These are phyloP conservation scores for Penicillium soppii DNA, from an alignment of 495 filamentous ascomycete species.

Conservation along the genomic window DNA sequence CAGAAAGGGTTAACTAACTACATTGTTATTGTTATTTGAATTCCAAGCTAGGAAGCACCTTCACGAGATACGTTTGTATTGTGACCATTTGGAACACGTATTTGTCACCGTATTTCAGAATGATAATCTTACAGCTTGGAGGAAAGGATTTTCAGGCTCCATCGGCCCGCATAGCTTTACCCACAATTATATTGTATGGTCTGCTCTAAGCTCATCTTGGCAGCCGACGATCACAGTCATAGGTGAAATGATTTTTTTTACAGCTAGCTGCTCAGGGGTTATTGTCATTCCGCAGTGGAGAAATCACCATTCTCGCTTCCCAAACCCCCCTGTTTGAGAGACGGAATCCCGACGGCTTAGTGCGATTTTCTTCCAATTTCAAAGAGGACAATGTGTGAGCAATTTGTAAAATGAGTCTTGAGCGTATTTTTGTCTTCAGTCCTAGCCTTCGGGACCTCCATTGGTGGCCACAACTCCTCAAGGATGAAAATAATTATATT, in stretches of 20 bases:
- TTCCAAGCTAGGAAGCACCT: too few species aligned
- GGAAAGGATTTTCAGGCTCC: conserved; percentile 15
- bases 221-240: neutral
- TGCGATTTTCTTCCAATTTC: neutral
- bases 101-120: conserved; percentile 15
- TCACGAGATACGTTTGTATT: neutral
- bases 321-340: conserved; percentile 5
- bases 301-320: neutral
- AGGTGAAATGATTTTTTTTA: neutral
- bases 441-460: too few species aligned
- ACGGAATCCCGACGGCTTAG: neutral
- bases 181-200: conserved; percentile 4
- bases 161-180: conserved; percentile 1
- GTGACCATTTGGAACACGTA: conserved; percentile 1
- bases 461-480: too few species aligned
- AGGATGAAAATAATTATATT: too few species aligned
- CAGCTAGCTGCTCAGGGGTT: neutral
- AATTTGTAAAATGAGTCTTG: too few species aligned
- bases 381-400: too few species aligned
- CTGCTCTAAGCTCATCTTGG: neutral
- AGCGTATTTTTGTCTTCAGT: too few species aligned
- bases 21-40: too few species aligned
- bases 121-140: neutral
- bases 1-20: neutral
- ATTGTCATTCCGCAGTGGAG: conserved; percentile 2